Evolutionary conservation across 495 filamentous ascomycete species (phyloP).

Genomic region (Penicillium alfredii): DNA sequence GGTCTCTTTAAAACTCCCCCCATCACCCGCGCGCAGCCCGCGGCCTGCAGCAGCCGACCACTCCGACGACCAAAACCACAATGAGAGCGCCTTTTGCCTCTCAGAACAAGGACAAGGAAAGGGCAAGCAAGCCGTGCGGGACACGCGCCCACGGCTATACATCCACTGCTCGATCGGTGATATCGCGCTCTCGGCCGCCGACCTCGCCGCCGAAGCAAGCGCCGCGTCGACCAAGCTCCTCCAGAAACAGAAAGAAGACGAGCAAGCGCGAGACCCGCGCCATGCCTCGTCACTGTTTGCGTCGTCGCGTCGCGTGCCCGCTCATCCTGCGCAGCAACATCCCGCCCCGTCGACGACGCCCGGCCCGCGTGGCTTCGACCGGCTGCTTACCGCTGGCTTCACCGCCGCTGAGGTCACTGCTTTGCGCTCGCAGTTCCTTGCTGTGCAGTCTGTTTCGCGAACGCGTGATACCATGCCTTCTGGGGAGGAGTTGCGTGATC

Average conservation of each 20-base stretch:
- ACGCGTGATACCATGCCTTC: slow-evolving; percentile 83
- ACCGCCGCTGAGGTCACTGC: slow-evolving; percentile 71
- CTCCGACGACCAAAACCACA: slow-evolving; percentile 23
- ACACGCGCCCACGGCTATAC: slow-evolving; percentile 53
- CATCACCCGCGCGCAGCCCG: slow-evolving; percentile 39
- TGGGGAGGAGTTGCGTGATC: slow-evolving; percentile 48
- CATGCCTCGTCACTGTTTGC: slow-evolving; percentile 6
- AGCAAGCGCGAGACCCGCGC: not conserved
- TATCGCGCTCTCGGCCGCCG: slow-evolving; percentile 51
- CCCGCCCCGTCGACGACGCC: slow-evolving; percentile 42
- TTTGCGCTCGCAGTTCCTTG: slow-evolving; percentile 78
- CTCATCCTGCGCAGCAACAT: slow-evolving; percentile 9
- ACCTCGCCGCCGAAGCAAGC: slow-evolving; percentile 63
- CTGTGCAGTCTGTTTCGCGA: slow-evolving; percentile 66
- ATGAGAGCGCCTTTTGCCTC: slow-evolving; percentile 9
- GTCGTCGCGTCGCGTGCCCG: too few species aligned
- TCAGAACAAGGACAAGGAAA: slow-evolving; percentile 37
- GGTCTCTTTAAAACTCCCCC: slow-evolving; percentile 55
- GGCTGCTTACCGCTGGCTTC: slow-evolving; percentile 74
- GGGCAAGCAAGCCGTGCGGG: slow-evolving; percentile 50
- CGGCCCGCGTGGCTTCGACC: slow-evolving; percentile 82
- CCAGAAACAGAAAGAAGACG: slow-evolving; percentile 11
- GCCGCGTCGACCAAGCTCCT: slow-evolving; percentile 35
- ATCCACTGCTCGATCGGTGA: slow-evolving; percentile 86
- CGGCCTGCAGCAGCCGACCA: slow-evolving; percentile 23